Evolutionary conservation across 805 yeast genomes (phyloP).

Genomic region (Lipomyces yamadae): DNA sequence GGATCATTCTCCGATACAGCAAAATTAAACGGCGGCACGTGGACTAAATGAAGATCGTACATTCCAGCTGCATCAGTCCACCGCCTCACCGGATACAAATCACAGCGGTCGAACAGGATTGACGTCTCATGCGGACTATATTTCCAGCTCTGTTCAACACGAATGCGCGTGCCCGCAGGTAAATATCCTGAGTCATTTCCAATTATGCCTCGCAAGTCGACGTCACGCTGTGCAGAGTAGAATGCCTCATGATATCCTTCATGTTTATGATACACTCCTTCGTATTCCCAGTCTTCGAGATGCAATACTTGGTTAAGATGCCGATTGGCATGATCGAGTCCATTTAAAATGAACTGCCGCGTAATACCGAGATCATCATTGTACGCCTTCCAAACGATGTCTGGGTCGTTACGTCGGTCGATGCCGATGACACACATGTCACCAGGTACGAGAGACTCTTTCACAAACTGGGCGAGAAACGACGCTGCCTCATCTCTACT

Average conservation of each 20-base stretch:
- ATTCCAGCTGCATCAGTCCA: constrained; percentile 28
- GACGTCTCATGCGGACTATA: constrained; percentile 26
- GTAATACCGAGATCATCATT: constrained; percentile 37
- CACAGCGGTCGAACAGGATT: constrained; percentile 23
- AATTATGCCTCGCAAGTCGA: constrained; percentile 2
- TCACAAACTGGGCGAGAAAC: constrained; percentile 25
- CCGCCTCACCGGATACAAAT: constrained; percentile 13
- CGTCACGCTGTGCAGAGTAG: constrained; percentile 27
- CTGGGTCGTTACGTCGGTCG: constrained; percentile 36
- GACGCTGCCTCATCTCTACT: constrained; percentile 30
- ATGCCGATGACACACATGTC: constrained; percentile 36
- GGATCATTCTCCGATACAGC: not conserved
- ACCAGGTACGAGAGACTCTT: constrained; percentile 17
- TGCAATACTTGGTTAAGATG: constrained; percentile 23
- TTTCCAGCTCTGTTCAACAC: constrained; percentile 37
- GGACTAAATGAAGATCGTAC: constrained; percentile 29
- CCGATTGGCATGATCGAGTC: constrained; percentile 32
- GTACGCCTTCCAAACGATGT: constrained; percentile 32
- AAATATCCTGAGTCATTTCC: constrained; percentile 6
- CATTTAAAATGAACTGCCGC: constrained; percentile 36
- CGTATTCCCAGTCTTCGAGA: constrained; percentile 31
- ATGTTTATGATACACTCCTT: constrained; percentile 31
- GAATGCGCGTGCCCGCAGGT: constrained; percentile 24
- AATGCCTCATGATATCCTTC: constrained; percentile 38
- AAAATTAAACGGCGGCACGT: constrained; percentile 23